Base-by-base conservation (phyloP, 768 basidiomycete genomes). In the Phlebiopsis flavidoalba region DNA sequence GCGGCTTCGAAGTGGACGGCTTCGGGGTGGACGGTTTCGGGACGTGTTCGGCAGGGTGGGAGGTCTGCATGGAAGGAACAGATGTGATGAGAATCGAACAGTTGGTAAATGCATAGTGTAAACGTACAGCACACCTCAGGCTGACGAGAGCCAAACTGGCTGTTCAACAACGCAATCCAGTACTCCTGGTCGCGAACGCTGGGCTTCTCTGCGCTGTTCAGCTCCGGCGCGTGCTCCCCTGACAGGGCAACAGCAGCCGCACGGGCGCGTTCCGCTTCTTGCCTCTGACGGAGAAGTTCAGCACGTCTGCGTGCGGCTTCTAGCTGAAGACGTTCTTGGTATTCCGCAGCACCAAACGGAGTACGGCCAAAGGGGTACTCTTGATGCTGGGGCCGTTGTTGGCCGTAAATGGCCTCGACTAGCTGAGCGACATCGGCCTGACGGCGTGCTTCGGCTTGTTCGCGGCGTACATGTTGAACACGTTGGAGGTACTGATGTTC, bases 321-420 rank as follows among this genome's bases (percentile, higher is more conserved):
- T 40, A 51, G 49, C 50, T 54, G 26, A 11, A 26, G n/a, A 3
- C 60, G 62, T 53, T 53, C 47, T 24, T 49, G 55, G 26, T 53
- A 24, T 7, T 59, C 50, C 15, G 60, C 62, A 48, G 51, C 58
- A 36, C 8, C 59, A 59, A 12, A 33, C 43, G 59, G 8, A 19
- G 21, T 8, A 50, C 21, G 12, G 21, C 52, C 37, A n/a, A 40
- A 56, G 43, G 33, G 43, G 14, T 45, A 57, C 50, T 21, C 51
- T 22, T 40, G 56, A 57, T 24, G 31, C 40, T n/a, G 60, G 37
- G 40, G 37, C 11, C 43, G 56, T 43, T 67, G 60, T 45, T 58
- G 33, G 33, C 21, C 61, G 33, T 61, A 57, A 45, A 63, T 57
- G 11, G 60, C 50, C 24, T 62, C 60, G 48, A 65, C 50, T 21